Evolutionary conservation across 2,329 filamentous ascomycete species (phyloP), one percentile per base, ranked within the genome.

Genomic region (Hymenoscyphus scutula): DNA sequence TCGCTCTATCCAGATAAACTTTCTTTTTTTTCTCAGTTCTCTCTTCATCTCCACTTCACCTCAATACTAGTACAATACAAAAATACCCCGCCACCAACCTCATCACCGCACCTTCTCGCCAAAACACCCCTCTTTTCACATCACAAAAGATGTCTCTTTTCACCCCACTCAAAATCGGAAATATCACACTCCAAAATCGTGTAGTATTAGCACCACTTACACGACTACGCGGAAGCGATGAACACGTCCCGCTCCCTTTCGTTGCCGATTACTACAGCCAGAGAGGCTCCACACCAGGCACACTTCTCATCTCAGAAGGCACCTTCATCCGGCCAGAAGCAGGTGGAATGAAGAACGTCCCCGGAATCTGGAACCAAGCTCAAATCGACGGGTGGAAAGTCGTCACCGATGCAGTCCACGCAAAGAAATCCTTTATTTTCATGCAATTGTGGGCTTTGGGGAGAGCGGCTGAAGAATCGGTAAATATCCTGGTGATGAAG

Each of bases 361-460:
- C 85, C 0, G 84, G 83, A 2, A 80, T 88, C 67, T 86, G 78
- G 70, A 82, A 74, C 53, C 73, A 77, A 2, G 77, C 75, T 25
- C 84, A 86, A 68, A 77, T 84, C 59, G 77, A 77, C 2, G 81
- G 77, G 0, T 89, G 85, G 86, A 83, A 81, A 64, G 75, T 78
- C 56, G 77, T 88, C 41, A 86, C 83, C 1, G 80, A 85, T 29
- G 83, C 82, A 0, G 85, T 90, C 0, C 88, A 91, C 71, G 77
- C 77, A 25, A 87, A 87, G 68, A 83, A 83, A 5, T 81, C 79
- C 19, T 84, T 79, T 70, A 85, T 89, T 58, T 89, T 79, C 74
- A 73, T 80, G 1, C 88, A 90, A 70, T 77, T 90, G 0, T 89
- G 85, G 79, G 81, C 80, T 0, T 74, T 85, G 0, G 86, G 86